Conservation (phyloP, 2,329 filamentous ascomycete species). For the Cladobotryum mycophilum region DNA sequence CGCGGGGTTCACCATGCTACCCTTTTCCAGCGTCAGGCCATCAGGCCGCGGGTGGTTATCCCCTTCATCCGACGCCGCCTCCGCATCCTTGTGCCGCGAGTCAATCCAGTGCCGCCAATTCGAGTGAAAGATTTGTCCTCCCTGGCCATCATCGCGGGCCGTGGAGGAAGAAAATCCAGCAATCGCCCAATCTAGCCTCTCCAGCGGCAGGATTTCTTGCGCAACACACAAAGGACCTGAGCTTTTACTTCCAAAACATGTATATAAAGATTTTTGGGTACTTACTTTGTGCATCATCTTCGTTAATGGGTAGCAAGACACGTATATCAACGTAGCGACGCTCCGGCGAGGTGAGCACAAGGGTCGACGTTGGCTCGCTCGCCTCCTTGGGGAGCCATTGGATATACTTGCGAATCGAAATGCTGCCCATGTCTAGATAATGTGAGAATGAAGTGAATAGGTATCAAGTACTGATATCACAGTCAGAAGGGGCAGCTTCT, state of each 20-base stretch:
- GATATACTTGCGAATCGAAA: constrained; percentile 55
- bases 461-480: no score
- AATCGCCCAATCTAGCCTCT: constrained; percentile 59
- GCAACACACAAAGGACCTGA: not conserved
- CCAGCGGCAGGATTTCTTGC: constrained; percentile 16
- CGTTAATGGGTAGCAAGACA: constrained; percentile 32
- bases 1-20: constrained; percentile 52
- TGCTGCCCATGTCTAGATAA: constrained; percentile 32
- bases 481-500: not conserved
- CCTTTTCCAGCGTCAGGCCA: constrained; percentile 45
- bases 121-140: constrained; percentile 26
- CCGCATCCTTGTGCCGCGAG: constrained; percentile 37
- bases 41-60: constrained; percentile 43
- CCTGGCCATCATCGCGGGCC: constrained; percentile 20
- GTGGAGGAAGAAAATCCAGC: constrained; percentile 46
- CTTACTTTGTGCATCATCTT: not conserved
- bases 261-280: not conserved
- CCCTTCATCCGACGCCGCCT: constrained; percentile 46
- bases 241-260: not conserved
- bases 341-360: constrained; percentile 56
- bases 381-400: constrained; percentile 47
- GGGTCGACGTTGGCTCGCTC: constrained; percentile 56
- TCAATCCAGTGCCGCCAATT: constrained; percentile 57
- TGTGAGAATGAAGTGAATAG: no score
- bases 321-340: constrained; percentile 58